Evolutionary conservation across 208 protist species (phyloP).

Genomic region (Trypanosoma conorhini): DNA sequence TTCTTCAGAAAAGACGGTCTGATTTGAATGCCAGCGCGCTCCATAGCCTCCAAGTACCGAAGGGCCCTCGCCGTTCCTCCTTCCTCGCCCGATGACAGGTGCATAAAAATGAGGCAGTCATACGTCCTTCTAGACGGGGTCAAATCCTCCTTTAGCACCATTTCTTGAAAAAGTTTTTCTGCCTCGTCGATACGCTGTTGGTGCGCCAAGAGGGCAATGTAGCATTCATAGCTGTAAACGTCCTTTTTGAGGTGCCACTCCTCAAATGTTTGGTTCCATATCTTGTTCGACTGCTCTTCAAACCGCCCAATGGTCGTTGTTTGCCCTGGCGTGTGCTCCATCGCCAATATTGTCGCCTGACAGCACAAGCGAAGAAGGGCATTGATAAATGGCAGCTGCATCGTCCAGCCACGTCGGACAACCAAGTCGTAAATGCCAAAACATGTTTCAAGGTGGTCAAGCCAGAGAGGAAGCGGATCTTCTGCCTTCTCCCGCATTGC

Average conservation of each 20-base stretch:
- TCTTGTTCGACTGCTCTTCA: constrained; percentile 75
- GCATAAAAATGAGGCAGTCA: constrained; percentile 91
- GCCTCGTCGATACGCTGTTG: constrained; percentile 89
- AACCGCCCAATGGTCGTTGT: constrained; percentile 56
- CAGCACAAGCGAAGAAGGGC: constrained; percentile 83
- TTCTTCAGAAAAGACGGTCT: constrained; percentile 81
- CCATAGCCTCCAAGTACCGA: constrained; percentile 90
- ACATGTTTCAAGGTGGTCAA: constrained; percentile 76
- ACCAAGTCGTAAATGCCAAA: constrained; percentile 87
- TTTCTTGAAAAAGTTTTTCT: constrained; percentile 87
- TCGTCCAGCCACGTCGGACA: constrained; percentile 72
- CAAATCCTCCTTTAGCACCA: constrained; percentile 77
- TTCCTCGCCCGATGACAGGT: constrained; percentile 90
- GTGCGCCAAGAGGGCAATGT: constrained; percentile 84
- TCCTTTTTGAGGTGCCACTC: constrained; percentile 84
- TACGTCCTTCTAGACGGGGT: constrained; percentile 81
- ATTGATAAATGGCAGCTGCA: constrained; percentile 80
- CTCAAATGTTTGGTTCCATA: constrained; percentile 82
- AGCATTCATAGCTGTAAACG: constrained; percentile 89
- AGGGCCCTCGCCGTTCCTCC: constrained; percentile 84
- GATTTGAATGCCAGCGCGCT: constrained; percentile 66
- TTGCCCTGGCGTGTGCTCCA: constrained; percentile 72
- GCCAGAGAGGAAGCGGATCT: constrained; percentile 46
- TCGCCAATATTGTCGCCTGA: constrained; percentile 74
- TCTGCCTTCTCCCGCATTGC: constrained; percentile 54